Evolutionary conservation across 257 asterid species (phyloP), one percentile per base, ranked within the genome.

Genomic region (Solanum chiquidenum): DNA sequence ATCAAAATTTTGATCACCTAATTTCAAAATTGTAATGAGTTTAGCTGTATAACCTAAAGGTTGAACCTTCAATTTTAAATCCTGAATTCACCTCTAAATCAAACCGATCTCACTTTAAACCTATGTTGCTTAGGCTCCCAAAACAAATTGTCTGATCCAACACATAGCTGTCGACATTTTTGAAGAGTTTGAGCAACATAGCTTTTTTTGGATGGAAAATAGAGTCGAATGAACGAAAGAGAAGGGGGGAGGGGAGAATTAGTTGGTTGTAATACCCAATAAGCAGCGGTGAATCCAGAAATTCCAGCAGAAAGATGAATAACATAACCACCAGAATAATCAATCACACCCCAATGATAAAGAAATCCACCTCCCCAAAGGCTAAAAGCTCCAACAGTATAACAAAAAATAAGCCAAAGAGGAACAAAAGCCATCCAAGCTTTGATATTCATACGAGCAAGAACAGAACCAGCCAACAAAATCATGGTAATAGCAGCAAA

Each of bases 341-440:
- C 99, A 79, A 95, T 96, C 3, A 96, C 98, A 3, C 98, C 99
- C 99, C 98, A 96, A 9, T 94, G 99, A 83, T 91, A 96, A 25
- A 96, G 86, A 87, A 96, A 96, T 0, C 98, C 99, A 31, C 99
- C 99, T 82, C 98, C 99, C 99, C 99, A 96, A 1, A 96, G 91
- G 52, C 98, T 94, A 87, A 88, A 96, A 6, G 98, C 91, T 12
- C 99, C 99, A 79, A 96, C 94, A 0, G 98, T 95, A 86, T 96
- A 95, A 76, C 98, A 95, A 87, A 96, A 94, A 4, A 92, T 89
- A 55, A 96, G 90, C 99, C 98, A 96, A 7, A 94, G 96, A 1
- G 98, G 99, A 74, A 96, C 99, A 60, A 96, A 95, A 84, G 94
- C 98, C 98, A 96, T 95, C 99, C 99, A 96, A 9, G 99, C 99